Evolutionary conservation across 2,329 filamentous ascomycete genomes (phyloP).

Genomic region (Orbilia ellipsospora): DNA sequence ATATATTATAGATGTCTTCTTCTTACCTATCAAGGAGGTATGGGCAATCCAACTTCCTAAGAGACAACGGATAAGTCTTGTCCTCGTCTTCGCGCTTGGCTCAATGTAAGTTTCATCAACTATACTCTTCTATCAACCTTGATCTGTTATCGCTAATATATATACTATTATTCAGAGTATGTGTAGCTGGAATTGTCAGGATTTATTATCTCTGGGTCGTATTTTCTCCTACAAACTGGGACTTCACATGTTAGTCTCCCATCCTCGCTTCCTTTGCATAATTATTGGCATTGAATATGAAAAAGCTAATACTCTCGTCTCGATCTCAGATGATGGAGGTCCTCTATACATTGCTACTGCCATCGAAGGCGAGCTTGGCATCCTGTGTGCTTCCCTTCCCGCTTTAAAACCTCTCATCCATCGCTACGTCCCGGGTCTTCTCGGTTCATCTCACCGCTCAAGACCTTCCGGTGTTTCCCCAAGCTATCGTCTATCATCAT

Average conservation of each 20-base stretch:
- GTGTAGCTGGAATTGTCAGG: conserved; percentile 49
- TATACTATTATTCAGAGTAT: conserved; percentile 22
- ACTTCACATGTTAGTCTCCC: conserved; percentile 45
- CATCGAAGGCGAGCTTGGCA: conserved; percentile 53
- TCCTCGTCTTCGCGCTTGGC: conserved; percentile 53
- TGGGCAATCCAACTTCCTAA: conserved; percentile 52
- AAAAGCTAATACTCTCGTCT: neutral
- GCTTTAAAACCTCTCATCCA: conserved; percentile 51
- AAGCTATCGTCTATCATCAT: conserved; percentile 46
- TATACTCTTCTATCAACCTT: too few species aligned
- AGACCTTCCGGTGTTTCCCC: conserved; percentile 34
- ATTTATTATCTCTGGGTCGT: conserved; percentile 55
- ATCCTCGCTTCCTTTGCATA: too few species aligned
- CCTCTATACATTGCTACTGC: conserved; percentile 51
- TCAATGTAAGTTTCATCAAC: conserved; percentile 34
- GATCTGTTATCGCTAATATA: conserved; percentile 2
- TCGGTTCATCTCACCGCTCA: conserved; percentile 27
- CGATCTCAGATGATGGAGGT: conserved; percentile 29
- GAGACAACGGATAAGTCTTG: conserved; percentile 51
- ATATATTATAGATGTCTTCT: conserved; percentile 35
- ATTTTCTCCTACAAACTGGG: conserved; percentile 43
- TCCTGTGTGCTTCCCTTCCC: conserved; percentile 49
- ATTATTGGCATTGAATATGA: neutral
- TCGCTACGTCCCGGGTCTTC: conserved; percentile 43
- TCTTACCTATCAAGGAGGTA: conserved; percentile 48